phyloP scores from a whole-genome alignment of 2,329 filamentous ascomycete species.

The Diaporthe sp. region DNA sequence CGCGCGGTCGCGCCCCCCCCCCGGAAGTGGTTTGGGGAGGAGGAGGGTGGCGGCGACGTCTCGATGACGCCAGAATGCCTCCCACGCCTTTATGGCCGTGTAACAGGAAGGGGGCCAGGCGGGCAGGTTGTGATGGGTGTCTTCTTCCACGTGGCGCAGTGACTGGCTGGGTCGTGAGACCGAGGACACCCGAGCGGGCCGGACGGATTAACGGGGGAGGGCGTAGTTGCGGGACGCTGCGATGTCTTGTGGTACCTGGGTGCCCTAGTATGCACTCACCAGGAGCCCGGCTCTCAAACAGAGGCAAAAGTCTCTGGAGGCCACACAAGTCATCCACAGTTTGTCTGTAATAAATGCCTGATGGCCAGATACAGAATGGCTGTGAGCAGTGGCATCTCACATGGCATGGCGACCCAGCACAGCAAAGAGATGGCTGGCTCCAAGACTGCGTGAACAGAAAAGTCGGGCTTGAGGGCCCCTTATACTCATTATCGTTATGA shows the following conservation, averaged over 20 bases:
- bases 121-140: background rate
- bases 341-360: background rate
- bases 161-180: background rate
- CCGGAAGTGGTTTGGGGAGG: background rate
- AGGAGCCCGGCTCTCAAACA: background rate
- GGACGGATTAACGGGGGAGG: background rate
- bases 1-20: too few relatives aligned
- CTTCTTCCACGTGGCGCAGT: background rate
- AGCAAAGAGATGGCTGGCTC: background rate
- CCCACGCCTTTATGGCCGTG: background rate
- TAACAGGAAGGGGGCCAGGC: background rate
- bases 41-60: background rate
- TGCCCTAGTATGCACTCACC: background rate
- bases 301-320: too few relatives aligned
- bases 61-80: conserved; percentile 1
- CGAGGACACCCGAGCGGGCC: background rate
- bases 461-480: background rate
- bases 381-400: too few relatives aligned
- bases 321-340: too few relatives aligned
- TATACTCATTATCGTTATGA: conserved; percentile 17
- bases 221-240: background rate
- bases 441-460: background rate
- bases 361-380: background rate
- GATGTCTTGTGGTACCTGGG: background rate
- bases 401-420: background rate